Conservation (phyloP, 805 yeast genomes). For the Myxozyma kluyveri region DNA sequence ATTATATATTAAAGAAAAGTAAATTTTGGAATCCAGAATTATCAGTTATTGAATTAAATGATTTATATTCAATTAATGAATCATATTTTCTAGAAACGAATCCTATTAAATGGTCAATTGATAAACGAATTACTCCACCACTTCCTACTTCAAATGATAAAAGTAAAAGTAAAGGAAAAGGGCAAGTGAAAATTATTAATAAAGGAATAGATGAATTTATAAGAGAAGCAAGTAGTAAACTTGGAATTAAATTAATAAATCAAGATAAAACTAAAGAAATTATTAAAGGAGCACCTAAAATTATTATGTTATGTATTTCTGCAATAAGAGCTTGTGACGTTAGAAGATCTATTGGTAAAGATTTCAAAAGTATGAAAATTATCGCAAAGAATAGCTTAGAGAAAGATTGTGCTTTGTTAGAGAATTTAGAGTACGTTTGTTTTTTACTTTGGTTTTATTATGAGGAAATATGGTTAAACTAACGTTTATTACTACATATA, state of each 20-base stretch:
- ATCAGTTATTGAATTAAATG: conserved; percentile 24
- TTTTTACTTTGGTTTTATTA: background rate
- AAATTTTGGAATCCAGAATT: conserved; percentile 16
- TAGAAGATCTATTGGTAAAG: conserved; percentile 33
- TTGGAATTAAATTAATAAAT: background rate
- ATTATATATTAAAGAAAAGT: conserved; percentile 23
- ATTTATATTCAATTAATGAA: conserved; percentile 13
- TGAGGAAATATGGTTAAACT: too few relatives aligned
- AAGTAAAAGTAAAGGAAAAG: background rate
- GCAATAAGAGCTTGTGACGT: conserved; percentile 87
- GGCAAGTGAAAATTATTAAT: conserved; percentile 2
- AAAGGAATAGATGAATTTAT: background rate
- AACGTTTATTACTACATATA: background rate
- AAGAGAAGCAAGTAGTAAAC: background rate
- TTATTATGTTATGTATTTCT: conserved; percentile 63
- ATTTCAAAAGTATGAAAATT: conserved; percentile 13
- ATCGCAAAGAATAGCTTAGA: conserved; percentile 25
- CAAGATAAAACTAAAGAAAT: conserved; percentile 1
- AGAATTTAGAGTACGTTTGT: conserved; percentile 8
- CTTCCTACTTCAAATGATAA: background rate
- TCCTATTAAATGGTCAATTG: background rate
- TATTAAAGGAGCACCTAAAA: conserved; percentile 28
- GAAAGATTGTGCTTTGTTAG: conserved; percentile 10
- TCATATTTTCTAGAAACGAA: conserved; percentile 15
- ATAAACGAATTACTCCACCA: background rate